Conservation (phyloP, 1,139 yeast species). For the Barnettozyma hawaiiensis region DNA sequence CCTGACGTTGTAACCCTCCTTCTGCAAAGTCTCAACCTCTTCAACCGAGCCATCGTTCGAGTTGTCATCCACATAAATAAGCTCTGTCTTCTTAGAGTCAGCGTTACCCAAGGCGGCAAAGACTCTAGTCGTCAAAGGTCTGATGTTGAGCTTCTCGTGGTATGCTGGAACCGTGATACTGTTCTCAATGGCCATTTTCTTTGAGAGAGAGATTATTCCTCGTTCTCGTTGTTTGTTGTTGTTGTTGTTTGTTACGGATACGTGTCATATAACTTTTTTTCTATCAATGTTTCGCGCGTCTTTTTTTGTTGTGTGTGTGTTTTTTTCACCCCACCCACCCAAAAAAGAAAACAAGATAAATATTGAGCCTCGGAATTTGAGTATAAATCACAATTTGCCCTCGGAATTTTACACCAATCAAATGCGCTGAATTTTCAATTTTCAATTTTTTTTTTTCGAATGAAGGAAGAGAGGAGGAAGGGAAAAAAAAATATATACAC, state of each 20-base stretch:
- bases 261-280: background rate
- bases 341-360: too few species aligned
- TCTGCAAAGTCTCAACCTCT: conserved; percentile 37
- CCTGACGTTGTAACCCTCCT: conserved; percentile 39
- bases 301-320: too few species aligned
- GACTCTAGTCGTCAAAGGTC: conserved; percentile 39
- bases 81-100: conserved; percentile 35
- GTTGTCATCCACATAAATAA: conserved; percentile 43
- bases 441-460: conserved; percentile 4
- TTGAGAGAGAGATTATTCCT: too few species aligned
- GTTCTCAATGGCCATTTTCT: conserved; percentile 32
- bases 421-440: conserved; percentile 15
- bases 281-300: too few species aligned
- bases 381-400: background rate
- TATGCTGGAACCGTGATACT: conserved; percentile 43
- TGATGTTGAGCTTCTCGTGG: conserved; percentile 40
- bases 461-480: too few species aligned
- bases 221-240: too few species aligned
- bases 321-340: too few species aligned
- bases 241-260: background rate
- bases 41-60: conserved; percentile 45
- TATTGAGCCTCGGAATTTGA: background rate
- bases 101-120: conserved; percentile 40
- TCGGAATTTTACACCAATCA: conserved; percentile 14
- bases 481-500: conserved; percentile 6